Evolutionary conservation across 2,329 filamentous ascomycete genomes (phyloP), one percentile per base, ranked within the genome.

Genomic region (Alternaria panax): DNA sequence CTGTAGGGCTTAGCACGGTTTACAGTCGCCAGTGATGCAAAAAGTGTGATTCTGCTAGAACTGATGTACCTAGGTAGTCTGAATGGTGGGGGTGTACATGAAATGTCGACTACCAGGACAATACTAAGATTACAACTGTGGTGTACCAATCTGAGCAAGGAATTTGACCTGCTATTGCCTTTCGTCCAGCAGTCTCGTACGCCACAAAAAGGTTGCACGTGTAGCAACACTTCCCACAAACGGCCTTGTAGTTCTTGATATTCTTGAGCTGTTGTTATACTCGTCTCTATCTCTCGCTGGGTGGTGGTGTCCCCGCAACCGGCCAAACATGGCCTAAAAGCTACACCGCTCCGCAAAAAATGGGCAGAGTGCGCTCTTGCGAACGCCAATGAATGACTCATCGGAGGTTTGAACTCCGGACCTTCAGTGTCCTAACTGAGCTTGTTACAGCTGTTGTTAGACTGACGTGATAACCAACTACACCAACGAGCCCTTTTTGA

Each of bases 391-490:
- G 36, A 24, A 16, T 60, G 58, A 61, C 50, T 61, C 54, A 58
- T 45, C 58, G 41, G 54, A 61, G 58, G 54, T 51, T 61, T 61
- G 58, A 61, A 61, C 58, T 61, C 54, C 41, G 54, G 58, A 61
- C 58, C 58, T 61, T 61, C 58, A 61, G 58, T 61, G 58, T 46
- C n/a, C 58, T 45, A 61, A 61, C 27, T 40, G 30, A 24, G 45
- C 16, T 28, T 28, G 27, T 28, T 28, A 28, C 7, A 28, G 22
- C 30, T 25, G 34, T 34, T 80, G 78, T 80, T 79, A 80, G 77
- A 80, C 78, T 79, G 74, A 80, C 77, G 78, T 80, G 78, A 80
- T 80, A 79, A 80, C 78, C 78, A 79, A 80, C 79, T 80, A 80
- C 79, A 80, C 78, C 75, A 78, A 60, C 71, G 67, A 74, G 64